These are phyloP conservation scores for Talaromyces liani DNA, from an alignment of 495 filamentous ascomycete species.

Conservation along the genomic window DNA sequence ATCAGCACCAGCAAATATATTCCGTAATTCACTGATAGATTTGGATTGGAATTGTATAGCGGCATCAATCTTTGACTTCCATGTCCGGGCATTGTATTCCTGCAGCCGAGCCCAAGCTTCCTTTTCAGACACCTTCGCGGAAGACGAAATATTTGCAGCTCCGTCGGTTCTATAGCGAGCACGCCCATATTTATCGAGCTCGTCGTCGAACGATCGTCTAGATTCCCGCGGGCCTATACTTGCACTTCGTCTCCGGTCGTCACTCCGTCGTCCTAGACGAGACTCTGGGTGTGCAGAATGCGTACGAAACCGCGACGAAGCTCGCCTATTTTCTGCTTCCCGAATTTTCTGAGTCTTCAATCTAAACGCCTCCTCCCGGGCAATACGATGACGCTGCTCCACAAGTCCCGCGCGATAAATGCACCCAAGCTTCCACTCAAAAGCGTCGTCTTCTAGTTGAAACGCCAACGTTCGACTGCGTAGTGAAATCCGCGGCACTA, in stretches of 20 bases:
- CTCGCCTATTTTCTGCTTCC: slow-evolving; percentile 48
- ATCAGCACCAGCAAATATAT: slow-evolving; percentile 76
- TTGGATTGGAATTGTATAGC: slow-evolving; percentile 60
- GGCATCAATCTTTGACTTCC: slow-evolving; percentile 85
- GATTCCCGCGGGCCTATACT: slow-evolving; percentile 36
- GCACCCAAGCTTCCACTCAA: slow-evolving; percentile 91
- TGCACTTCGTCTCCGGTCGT: slow-evolving; percentile 44
- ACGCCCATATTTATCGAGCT: slow-evolving; percentile 23
- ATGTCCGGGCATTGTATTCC: slow-evolving; percentile 76
- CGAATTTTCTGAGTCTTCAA: slow-evolving; percentile 82
- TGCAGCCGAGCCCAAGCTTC: slow-evolving; percentile 70
- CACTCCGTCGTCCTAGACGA: slow-evolving; percentile 36
- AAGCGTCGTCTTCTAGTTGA: slow-evolving; percentile 90
- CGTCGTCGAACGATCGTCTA: slow-evolving; percentile 1
- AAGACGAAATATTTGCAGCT: slow-evolving; percentile 56
- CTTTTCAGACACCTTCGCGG: slow-evolving; percentile 59
- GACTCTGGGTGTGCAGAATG: slow-evolving; percentile 40
- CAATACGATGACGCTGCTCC: slow-evolving; percentile 82
- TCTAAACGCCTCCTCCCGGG: slow-evolving; percentile 81
- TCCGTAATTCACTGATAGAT: slow-evolving; percentile 70
- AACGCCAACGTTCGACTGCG: slow-evolving; percentile 76
- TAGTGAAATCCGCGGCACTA: slow-evolving; percentile 75
- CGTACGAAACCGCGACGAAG: slow-evolving; percentile 43
- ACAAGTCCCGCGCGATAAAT: slow-evolving; percentile 85
- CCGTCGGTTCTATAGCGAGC: slow-evolving; percentile 78